A percentile compares a stretch with the other conserved stretches of the same genome.
phyloP scores from a whole-genome alignment of 2,329 filamentous ascomycete species.

The Phaeosphaeriaceae sp. region DNA sequence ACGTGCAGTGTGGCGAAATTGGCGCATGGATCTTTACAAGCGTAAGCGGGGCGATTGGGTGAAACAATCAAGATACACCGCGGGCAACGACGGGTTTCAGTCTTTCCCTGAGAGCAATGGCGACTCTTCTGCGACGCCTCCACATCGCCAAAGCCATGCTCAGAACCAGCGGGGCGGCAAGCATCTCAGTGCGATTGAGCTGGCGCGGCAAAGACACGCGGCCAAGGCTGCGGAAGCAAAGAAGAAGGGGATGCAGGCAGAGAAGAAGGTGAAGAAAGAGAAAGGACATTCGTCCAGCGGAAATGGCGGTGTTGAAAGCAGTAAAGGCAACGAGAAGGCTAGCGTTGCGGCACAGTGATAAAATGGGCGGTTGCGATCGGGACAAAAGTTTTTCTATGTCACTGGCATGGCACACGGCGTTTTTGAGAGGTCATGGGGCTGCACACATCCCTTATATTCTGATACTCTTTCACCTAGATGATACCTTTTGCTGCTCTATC shows the following conservation, averaged over 20 bases:
- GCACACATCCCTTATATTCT: background rate
- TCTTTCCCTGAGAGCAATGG: slow-evolving; percentile 55
- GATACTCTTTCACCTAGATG: slow-evolving; percentile 15
- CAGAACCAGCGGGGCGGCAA: slow-evolving; percentile 31
- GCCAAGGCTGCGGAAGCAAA: slow-evolving; percentile 49
- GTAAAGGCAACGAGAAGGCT: slow-evolving; percentile 34
- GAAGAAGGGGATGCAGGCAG: slow-evolving; percentile 38
- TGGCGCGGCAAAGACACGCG: slow-evolving; percentile 65
- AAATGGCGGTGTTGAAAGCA: slow-evolving; percentile 19
- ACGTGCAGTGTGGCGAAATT: slow-evolving; percentile 75
- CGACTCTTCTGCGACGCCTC: slow-evolving; percentile 24
- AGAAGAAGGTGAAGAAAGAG: slow-evolving; percentile 32
- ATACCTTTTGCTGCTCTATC: slow-evolving; percentile 38
- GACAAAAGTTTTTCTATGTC: slow-evolving; percentile 13
- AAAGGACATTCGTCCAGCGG: slow-evolving; percentile 19
- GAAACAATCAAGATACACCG: slow-evolving; percentile 62
- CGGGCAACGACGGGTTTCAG: slow-evolving; percentile 60
- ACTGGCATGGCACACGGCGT: slow-evolving; percentile 33
- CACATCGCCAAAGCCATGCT: slow-evolving; percentile 5
- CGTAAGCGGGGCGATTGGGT: slow-evolving; percentile 70
- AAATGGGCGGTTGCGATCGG: slow-evolving; percentile 8
- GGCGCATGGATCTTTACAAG: slow-evolving; percentile 77
- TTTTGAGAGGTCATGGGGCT: slow-evolving; percentile 9
- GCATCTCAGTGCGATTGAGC: slow-evolving; percentile 56
- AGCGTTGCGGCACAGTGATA: slow-evolving; percentile 33